Base-by-base conservation (phyloP, 257 asterid species). In the Misopates orontium region DNA sequence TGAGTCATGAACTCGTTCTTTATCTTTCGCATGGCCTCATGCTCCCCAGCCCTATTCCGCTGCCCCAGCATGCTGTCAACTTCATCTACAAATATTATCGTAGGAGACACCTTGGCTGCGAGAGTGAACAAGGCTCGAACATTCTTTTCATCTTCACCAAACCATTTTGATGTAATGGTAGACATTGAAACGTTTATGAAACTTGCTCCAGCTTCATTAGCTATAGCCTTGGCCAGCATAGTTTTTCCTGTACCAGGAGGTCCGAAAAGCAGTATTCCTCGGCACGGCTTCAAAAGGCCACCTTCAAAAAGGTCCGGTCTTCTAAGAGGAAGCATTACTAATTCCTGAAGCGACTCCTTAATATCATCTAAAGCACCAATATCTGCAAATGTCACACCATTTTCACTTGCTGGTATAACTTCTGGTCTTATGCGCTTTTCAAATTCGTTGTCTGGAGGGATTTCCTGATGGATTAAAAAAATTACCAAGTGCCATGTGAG, bases 201-300 rank as follows among this genome's bases (percentile, higher is more conserved):
- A 73, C 95, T 90, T 18, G 97, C 97, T 65, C 95, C 91, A 4
- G 97, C 95, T 81, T 90, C 97, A 21, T 75, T 87, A 16, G 97
- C 96, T 48, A 90, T 87, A 23, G 97, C 97, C 78, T 90, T 87
- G 23, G 97, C 96, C 78, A 90, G 60, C 97, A 88, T 90, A 36
- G 97, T 85, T 78, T 87, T 90, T 48, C 96, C 97, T 0, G 96
- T 90, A 40, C 96, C 97, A 41, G 97, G 97, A 5, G 97, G 97
- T 17, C 97, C 97, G 22, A 90, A 90, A 50, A 90, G 82, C 72
- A 90, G 78, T 56, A 87, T 85, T 64, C 97, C 97, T 62, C 95
- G 76, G 70, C 97, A 90, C 5, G 97, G 97, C 78, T 85, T 90
- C 71, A 90, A 74, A 62, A 91, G 90, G 39, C 95, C 93, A 16